A percentile compares a stretch with the other conserved stretches of the same genome.
phyloP scores from a whole-genome alignment of 2,329 filamentous ascomycete genomes.

The Sporothrix euskadiensis region DNA sequence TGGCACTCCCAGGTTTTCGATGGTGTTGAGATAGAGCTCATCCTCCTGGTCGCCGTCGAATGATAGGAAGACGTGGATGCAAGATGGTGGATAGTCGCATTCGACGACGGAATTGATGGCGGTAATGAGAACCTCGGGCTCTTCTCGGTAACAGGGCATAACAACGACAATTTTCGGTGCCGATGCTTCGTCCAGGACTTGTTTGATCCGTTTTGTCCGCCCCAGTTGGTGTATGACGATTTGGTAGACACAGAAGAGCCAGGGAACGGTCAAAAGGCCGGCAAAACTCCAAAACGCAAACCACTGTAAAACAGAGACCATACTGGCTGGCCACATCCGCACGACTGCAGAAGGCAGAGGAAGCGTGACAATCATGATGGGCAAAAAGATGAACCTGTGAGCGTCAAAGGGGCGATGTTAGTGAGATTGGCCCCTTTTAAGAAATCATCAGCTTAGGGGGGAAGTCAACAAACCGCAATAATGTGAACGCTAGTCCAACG shows the following conservation, averaged over 20 bases:
- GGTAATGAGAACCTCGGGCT: constrained; percentile 77
- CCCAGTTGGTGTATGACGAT: constrained; percentile 85
- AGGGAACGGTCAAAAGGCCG: constrained; percentile 79
- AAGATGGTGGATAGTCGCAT: constrained; percentile 88
- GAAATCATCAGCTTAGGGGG: background rate
- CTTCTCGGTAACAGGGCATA: constrained; percentile 96
- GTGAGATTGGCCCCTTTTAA: background rate
- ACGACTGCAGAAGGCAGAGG: constrained; percentile 75
- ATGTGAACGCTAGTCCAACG: constrained; percentile 69
- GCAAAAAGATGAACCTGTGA: constrained; percentile 75
- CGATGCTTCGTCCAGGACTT: constrained; percentile 77
- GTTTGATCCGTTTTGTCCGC: constrained; percentile 76
- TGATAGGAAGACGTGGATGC: constrained; percentile 91
- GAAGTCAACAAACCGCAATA: constrained; percentile 62
- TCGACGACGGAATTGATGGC: constrained; percentile 90
- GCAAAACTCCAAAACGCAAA: constrained; percentile 96
- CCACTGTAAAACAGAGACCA: constrained; percentile 80
- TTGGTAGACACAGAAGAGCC: constrained; percentile 91
- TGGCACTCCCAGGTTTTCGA: constrained; percentile 80
- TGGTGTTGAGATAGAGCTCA: constrained; percentile 83
- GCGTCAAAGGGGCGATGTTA: background rate
- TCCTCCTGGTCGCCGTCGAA: constrained; percentile 91
- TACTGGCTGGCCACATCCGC: constrained; percentile 66
- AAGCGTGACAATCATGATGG: constrained; percentile 90
- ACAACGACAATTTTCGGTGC: constrained; percentile 94